Evolutionary conservation across 1,284 basidiomycete genomes (phyloP).

Genomic region (Marasmius oreades): DNA sequence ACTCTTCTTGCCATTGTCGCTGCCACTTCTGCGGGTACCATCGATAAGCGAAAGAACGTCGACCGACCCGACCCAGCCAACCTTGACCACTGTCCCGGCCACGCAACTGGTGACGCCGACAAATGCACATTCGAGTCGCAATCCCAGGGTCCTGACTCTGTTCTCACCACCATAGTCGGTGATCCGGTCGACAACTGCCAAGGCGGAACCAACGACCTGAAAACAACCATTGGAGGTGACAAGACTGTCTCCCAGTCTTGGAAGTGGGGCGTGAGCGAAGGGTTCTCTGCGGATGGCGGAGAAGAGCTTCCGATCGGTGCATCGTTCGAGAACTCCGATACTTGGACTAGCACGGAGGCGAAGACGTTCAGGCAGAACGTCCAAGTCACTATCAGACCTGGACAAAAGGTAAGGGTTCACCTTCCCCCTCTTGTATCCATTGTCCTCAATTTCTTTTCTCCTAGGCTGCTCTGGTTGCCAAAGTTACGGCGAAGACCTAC

Average conservation of each 20-base stretch:
- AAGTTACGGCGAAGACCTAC: too few relatives aligned
- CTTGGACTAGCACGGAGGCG: slow-evolving; percentile 4
- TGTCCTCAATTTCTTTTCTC: background rate
- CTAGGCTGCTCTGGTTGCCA: background rate
- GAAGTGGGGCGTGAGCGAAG: slow-evolving; percentile 1
- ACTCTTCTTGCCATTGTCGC: background rate
- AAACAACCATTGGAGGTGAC: slow-evolving; percentile 1
- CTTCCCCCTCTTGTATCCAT: background rate
- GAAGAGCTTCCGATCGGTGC: too few relatives aligned
- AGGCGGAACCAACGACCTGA: slow-evolving; percentile 2
- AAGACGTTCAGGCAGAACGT: slow-evolving; percentile 5
- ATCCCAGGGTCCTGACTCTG: background rate
- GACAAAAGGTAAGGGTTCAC: slow-evolving; percentile 1
- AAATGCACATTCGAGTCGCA: too few relatives aligned
- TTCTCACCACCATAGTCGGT: background rate
- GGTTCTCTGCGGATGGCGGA: too few relatives aligned
- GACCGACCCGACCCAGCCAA: slow-evolving; percentile 2
- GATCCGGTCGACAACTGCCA: slow-evolving; percentile 2
- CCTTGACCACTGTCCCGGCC: slow-evolving; percentile 1
- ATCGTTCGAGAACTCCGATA: too few relatives aligned
- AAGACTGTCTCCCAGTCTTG: slow-evolving; percentile 1
- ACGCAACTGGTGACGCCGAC: background rate
- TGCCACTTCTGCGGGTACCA: background rate
- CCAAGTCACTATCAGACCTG: background rate
- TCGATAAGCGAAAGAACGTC: slow-evolving; percentile 3